A percentile compares a stretch with the other conserved stretches of the same genome.
Evolutionary conservation across 2,329 filamentous ascomycete genomes (phyloP).

Genomic region (Aspergillus hortae): DNA sequence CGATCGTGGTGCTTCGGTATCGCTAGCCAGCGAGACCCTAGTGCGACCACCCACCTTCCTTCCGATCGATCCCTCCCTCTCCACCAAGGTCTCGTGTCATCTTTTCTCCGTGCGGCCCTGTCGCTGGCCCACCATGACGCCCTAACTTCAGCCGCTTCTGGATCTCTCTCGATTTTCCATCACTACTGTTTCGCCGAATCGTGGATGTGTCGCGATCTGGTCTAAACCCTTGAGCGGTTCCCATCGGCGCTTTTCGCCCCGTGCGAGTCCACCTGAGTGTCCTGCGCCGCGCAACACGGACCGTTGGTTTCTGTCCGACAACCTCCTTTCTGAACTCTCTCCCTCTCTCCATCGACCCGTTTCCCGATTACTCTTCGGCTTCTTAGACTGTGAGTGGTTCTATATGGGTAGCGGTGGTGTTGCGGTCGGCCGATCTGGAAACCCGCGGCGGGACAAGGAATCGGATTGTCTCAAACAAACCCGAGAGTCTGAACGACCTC

Average conservation of each 20-base stretch:
- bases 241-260: constrained; percentile 15
- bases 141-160: constrained; percentile 15
- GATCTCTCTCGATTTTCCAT: constrained; percentile 10
- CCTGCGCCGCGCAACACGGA: not conserved
- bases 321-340: constrained; percentile 5
- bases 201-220: constrained; percentile 17
- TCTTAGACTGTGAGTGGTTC: constrained; percentile 8
- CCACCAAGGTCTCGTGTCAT: constrained; percentile 17
- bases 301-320: constrained; percentile 2
- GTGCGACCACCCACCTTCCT: constrained; percentile 10
- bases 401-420: not conserved
- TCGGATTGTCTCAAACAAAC: not conserved
- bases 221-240: constrained; percentile 7
- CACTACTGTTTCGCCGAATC: constrained; percentile 10
- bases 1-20: not conserved
- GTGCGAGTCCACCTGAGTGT: constrained; percentile 10
- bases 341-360: not conserved
- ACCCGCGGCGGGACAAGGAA: not conserved
- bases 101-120: constrained; percentile 18
- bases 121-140: constrained; percentile 23
- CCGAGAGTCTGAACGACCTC: too few relatives aligned
- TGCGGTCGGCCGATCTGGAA: not conserved
- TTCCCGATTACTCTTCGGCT: not conserved
- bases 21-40: not conserved
- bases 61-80: constrained; percentile 18